Percentiles rank a stretch among this genome's conserved stretches.
These are phyloP conservation scores for Nidularia pulvinata DNA, from an alignment of 768 basidiomycete genomes.

Conservation along the genomic window DNA sequence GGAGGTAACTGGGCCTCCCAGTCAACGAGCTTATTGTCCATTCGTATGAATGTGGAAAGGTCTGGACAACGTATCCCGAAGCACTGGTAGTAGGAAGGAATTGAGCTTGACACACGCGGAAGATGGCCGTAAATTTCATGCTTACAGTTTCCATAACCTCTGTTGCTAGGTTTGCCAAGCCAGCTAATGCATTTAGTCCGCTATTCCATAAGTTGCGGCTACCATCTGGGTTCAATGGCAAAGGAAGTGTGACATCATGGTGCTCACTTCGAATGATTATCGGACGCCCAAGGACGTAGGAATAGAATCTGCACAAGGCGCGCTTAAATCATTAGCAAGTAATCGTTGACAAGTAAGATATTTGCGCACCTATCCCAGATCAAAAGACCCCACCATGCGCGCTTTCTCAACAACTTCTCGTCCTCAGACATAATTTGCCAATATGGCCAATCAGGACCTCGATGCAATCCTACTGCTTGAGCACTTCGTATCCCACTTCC, in stretches of 20 bases:
- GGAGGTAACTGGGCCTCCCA: slow-evolving; percentile 42
- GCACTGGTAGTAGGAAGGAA: too few relatives aligned
- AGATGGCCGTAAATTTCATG: too few relatives aligned
- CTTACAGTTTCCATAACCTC: slow-evolving; percentile 41
- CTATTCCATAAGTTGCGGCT: slow-evolving; percentile 29
- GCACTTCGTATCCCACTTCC: slow-evolving; percentile 36
- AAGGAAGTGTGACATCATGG: slow-evolving; percentile 33
- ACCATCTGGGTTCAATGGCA: slow-evolving; percentile 24
- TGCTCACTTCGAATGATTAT: slow-evolving; percentile 32
- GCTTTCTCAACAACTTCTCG: slow-evolving; percentile 34
- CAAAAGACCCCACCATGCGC: slow-evolving; percentile 43
- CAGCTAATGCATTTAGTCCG: slow-evolving; percentile 33
- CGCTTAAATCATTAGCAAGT: slow-evolving; percentile 7
- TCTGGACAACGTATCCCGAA: slow-evolving; percentile 29
- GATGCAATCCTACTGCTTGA: slow-evolving; percentile 40
- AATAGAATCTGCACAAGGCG: slow-evolving; percentile 31
- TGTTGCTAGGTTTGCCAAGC: slow-evolving; percentile 33
- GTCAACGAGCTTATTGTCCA: slow-evolving; percentile 39
- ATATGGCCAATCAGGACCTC: slow-evolving; percentile 35
- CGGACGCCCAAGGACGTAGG: slow-evolving; percentile 43
- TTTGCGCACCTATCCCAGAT: slow-evolving; percentile 38
- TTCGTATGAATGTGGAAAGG: slow-evolving; percentile 31
- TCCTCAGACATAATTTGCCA: slow-evolving; percentile 44
- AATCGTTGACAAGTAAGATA: not conserved
- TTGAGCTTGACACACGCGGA: too few relatives aligned